These are phyloP conservation scores for Taphrina betulina DNA, from an alignment of 1,139 yeast species.

Conservation along the genomic window DNA sequence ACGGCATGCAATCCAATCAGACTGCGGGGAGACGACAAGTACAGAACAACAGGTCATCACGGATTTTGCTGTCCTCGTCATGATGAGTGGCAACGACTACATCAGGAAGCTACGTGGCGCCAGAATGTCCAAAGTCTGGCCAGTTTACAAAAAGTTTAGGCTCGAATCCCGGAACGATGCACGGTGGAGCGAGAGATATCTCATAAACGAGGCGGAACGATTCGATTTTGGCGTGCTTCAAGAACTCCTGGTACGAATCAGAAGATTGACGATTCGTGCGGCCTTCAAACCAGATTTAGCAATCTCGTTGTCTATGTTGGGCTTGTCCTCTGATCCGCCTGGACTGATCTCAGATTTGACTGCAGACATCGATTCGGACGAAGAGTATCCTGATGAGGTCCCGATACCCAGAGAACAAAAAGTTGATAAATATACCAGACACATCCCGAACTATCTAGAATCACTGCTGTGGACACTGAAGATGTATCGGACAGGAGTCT, in stretches of 20 bases:
- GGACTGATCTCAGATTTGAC: too few relatives aligned
- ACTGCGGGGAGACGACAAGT: background rate
- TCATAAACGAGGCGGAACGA: background rate
- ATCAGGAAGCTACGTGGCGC: constrained; percentile 20
- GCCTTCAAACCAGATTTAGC: constrained; percentile 9
- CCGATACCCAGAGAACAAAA: background rate
- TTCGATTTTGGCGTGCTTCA: constrained; percentile 16
- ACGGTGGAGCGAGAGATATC: constrained; percentile 1
- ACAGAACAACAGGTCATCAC: background rate
- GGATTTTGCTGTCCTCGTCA: constrained; percentile 12
- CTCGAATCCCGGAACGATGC: background rate
- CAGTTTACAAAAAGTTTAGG: constrained; percentile 15
- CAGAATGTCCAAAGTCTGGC: constrained; percentile 23
- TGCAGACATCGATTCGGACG: background rate
- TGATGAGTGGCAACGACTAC: constrained; percentile 26
- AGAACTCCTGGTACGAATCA: constrained; percentile 15
- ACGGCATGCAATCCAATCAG: background rate
- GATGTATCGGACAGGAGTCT: constrained; percentile 16
- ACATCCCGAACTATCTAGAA: constrained; percentile 11
- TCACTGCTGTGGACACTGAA: constrained; percentile 18
- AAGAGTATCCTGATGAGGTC: background rate
- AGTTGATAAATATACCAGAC: constrained; percentile 4
- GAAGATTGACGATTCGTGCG: constrained; percentile 4
- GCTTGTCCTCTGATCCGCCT: background rate
- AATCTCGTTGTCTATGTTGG: background rate